These are phyloP conservation scores for Lichtheimia ramosa DNA, from an alignment of 371 early-diverging fungal genomes.

Conservation along the genomic window DNA sequence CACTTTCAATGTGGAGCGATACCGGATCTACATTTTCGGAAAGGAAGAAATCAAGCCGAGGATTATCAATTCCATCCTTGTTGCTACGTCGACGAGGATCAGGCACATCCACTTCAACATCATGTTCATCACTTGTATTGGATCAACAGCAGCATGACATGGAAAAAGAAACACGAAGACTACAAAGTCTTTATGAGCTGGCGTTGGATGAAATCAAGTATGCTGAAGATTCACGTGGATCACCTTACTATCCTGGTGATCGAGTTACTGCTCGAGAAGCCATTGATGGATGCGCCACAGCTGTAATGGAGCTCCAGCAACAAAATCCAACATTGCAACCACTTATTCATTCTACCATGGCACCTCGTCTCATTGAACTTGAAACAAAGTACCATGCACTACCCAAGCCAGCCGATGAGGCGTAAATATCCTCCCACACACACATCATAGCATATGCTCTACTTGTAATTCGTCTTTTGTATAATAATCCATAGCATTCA, in stretches of 20 bases:
- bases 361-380: slow-evolving; percentile 23
- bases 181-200: slow-evolving; percentile 15
- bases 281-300: slow-evolving; percentile 25
- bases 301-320: slow-evolving; percentile 25
- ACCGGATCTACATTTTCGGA: slow-evolving; percentile 4
- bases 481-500: not conserved
- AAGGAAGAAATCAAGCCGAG: not conserved
- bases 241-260: slow-evolving; percentile 44
- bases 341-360: slow-evolving; percentile 16
- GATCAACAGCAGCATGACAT: not conserved
- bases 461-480: not conserved
- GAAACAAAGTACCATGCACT: slow-evolving; percentile 21
- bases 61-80: not conserved
- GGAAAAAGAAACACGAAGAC: slow-evolving; percentile 10
- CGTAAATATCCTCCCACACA: not conserved
- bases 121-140: slow-evolving; percentile 7
- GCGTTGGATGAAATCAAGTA: slow-evolving; percentile 25
- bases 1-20: slow-evolving; percentile 6
- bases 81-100: slow-evolving; percentile 8
- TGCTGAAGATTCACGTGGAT: slow-evolving; percentile 43
- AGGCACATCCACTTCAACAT: slow-evolving; percentile 1
- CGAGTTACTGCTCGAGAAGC: slow-evolving; percentile 39
- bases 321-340: slow-evolving; percentile 13
- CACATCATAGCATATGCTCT: not conserved
- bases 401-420: slow-evolving; percentile 10